Base-by-base conservation (phyloP, 768 basidiomycete genomes). In the Tephrocybe sp. region DNA sequence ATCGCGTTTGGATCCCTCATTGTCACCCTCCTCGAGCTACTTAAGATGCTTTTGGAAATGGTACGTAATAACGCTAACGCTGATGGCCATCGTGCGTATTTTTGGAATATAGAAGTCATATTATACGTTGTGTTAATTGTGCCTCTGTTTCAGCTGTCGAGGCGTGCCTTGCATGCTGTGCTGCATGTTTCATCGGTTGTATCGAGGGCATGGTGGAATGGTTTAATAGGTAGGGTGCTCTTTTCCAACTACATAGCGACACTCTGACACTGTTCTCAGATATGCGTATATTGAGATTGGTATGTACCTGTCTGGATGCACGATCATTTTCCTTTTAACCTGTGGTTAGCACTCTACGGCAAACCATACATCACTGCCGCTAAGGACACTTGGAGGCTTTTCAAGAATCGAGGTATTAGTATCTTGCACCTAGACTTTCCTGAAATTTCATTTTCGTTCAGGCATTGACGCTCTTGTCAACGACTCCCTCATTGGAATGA, bases 251-350 rank as follows among this genome's bases (percentile, higher is more conserved):
- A 7, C 12, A 7, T n/a, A 22, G 9, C 22, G 36, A 16, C 17
- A 20, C 32, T 17, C 6, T 13, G 31, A 17, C 31, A 42, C 1
- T 30, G 11, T 33, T 7, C 34, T 12, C 26, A 82, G 83, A 76
- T 89, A 91, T 66, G 83, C 85, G 20, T 89, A 87, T 59, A 90
- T 92, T 57, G 87, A 92, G 64, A 92, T 92, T 42, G 83, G 84
- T 85, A 58, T 35, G 72, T 22, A 17, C 12, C 14, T 13, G 22
- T 49, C 23, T 31, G 2, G 43, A 10, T 40, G 22, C 9, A 22
- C 16, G 11, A 5, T n/a, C 40, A 42, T 32, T 41, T 20, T 7
- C 17, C 17, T 30, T 22, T 13, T 43, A 49, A 44, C 23, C 41
- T 47, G 46, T 32, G 26, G 12, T 26, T 39, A 87, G 87, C 90